Conservation (phyloP, 441 rosid genomes). For the Breynia disticha region DNA sequence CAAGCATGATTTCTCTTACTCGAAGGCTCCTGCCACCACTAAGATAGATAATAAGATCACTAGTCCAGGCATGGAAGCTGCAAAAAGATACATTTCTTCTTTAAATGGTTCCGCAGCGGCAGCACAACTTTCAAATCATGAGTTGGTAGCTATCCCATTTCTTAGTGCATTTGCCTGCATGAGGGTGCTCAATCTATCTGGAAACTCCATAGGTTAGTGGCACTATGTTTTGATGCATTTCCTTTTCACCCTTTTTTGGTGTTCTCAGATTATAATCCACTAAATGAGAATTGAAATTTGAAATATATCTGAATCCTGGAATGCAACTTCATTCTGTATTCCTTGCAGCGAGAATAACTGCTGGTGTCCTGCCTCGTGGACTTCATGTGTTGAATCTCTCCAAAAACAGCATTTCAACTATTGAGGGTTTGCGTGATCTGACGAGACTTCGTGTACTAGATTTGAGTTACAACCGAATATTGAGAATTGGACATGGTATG, state of each 20-base stretch:
- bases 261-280: background rate
- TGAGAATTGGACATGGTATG: slow-evolving; percentile 89
- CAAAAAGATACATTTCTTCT: slow-evolving; percentile 61
- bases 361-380: slow-evolving; percentile 92
- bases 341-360: slow-evolving; percentile 52
- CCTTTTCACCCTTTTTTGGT: background rate
- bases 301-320: background rate
- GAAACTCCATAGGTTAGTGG: slow-evolving; percentile 69
- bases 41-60: slow-evolving; percentile 40
- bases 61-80: slow-evolving; percentile 61
- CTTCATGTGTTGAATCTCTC: slow-evolving; percentile 73
- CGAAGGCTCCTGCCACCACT: slow-evolving; percentile 24
- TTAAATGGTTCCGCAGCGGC: slow-evolving; percentile 53
- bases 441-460: slow-evolving; percentile 82
- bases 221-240: slow-evolving; percentile 7
- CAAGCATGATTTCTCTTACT: slow-evolving; percentile 22
- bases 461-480: slow-evolving; percentile 79
- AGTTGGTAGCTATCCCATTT: slow-evolving; percentile 62
- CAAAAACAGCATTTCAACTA: slow-evolving; percentile 64
- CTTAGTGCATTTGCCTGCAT: slow-evolving; percentile 65
- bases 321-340: background rate
- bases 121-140: slow-evolving; percentile 70
- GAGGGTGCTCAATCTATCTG: slow-evolving; percentile 80
- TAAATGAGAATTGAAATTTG: background rate
- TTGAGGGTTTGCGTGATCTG: slow-evolving; percentile 89